These are phyloP conservation scores for Jamesozyma spencerorum DNA, from an alignment of 805 yeast species.

Conservation along the genomic window DNA sequence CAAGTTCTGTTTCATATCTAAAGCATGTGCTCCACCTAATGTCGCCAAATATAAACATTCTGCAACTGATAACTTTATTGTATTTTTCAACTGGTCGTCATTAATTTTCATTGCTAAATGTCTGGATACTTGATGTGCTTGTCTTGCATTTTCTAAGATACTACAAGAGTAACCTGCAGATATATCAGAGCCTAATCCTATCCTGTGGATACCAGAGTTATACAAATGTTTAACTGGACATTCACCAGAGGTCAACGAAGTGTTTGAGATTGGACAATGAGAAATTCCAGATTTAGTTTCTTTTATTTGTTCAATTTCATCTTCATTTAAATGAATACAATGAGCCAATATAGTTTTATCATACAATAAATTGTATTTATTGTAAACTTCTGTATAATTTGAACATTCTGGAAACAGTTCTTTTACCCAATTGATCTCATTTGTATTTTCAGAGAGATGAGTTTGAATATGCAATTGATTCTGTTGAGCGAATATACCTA, in stretches of 20 bases:
- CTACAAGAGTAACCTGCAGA: constrained; percentile 70
- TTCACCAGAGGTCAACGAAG: constrained; percentile 83
- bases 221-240: constrained; percentile 69
- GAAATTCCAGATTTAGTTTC: constrained; percentile 58
- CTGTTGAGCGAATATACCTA: constrained; percentile 49
- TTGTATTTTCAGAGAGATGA: constrained; percentile 74
- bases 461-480: constrained; percentile 67
- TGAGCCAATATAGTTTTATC: constrained; percentile 77
- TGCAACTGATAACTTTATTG: constrained; percentile 43
- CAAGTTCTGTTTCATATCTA: constrained; percentile 43
- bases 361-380: constrained; percentile 49
- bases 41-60: constrained; percentile 81
- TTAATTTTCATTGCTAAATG: constrained; percentile 53
- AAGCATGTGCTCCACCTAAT: constrained; percentile 77
- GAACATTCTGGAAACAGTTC: constrained; percentile 62
- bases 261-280: constrained; percentile 90
- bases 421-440: constrained; percentile 67
- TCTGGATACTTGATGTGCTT: constrained; percentile 62
- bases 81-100: constrained; percentile 22
- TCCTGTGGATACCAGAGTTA: constrained; percentile 50
- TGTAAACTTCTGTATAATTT: constrained; percentile 71
- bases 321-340: constrained; percentile 63
- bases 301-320: constrained; percentile 53
- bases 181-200: constrained; percentile 73
- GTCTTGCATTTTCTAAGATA: constrained; percentile 55